Percentiles rank a stretch among this genome's conserved stretches.
These are phyloP conservation scores for Spinellus fusiger DNA, from an alignment of 192 early-diverging fungal species.

Conservation along the genomic window DNA sequence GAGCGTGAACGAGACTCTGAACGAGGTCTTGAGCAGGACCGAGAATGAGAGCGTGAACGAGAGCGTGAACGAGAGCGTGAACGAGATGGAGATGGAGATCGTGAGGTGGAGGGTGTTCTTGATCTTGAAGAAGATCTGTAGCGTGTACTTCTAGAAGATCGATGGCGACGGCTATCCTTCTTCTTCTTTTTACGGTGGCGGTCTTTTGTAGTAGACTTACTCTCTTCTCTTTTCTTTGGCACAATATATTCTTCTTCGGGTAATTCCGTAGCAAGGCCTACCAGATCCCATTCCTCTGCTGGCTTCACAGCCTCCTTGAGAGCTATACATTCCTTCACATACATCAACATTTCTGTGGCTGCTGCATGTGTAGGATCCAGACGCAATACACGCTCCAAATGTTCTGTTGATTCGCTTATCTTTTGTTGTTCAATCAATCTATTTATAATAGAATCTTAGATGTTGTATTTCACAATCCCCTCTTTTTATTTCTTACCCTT, in stretches of 20 bases:
- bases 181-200: slow-evolving; percentile 6
- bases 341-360: slow-evolving; percentile 34
- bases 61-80: slow-evolving; percentile 4
- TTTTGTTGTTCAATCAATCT: slow-evolving; percentile 30
- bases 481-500: slow-evolving; percentile 16
- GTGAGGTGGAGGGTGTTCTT: background rate
- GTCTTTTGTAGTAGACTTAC: background rate
- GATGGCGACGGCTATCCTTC: background rate
- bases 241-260: background rate
- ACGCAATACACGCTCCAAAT: slow-evolving; percentile 47
- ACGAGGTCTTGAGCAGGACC: background rate
- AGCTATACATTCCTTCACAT: slow-evolving; percentile 5
- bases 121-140: background rate
- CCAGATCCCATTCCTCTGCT: slow-evolving; percentile 10
- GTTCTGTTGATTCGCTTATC: slow-evolving; percentile 42
- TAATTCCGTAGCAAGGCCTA: background rate
- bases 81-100: background rate
- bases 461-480: background rate
- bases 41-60: too few relatives aligned
- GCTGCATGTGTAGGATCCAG: slow-evolving; percentile 39
- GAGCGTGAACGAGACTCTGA: background rate
- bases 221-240: background rate
- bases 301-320: slow-evolving; percentile 1
- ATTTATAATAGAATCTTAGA: background rate
- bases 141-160: background rate